Base-by-base conservation (phyloP, 441 rosid genomes). In the Erodium texanum region DNA sequence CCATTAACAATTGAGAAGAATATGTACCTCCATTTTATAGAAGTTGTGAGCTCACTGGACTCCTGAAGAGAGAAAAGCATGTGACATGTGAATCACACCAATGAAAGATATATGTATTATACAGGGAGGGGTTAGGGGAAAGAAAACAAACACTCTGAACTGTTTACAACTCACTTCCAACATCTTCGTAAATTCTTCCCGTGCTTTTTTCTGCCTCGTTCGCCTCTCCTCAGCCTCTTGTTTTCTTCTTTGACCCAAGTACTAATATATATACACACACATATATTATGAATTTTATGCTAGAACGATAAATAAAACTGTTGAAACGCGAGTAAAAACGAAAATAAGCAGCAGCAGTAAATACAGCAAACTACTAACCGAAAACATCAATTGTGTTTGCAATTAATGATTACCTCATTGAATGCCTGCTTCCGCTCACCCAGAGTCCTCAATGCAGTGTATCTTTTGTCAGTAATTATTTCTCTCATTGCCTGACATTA, bases 361-460 rank as follows among this genome's bases (percentile, higher is more conserved):
- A 14, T n/a, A 12, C 48, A 61, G 27, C 7, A 16, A 70, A 74
- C n/a, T n/a, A 15, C 71, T 70, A 67, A 48, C 48, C 56, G 61
- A 67, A 61, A 64, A 24, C 12, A 12, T 14, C 14, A 23, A 12
- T 62, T 73, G 52, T 69, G 48, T 61, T 50, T 54, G 14, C 58
- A 58, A 23, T 9, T 50, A 65, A 71, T 68, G 72, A 38, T 78
- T 80, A 93, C 98, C 97, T 94, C 99, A 64, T 94, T 88, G 82
- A 94, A 94, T 74, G 99, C 96, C 81, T 94, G 99, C 83, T 94
- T 92, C 73, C 96, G 82, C 84, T 94, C 99, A 23, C 99, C 99
- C 61, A 85, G 89, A 8, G 98, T 94, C 84, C 83, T 92, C 68
- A 94, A 71, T 64, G 97, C 97, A 81, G 88, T 86, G 77, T 89